Conservation (phyloP, 192 early-diverging fungal species). For the Podila clonocystis region DNA sequence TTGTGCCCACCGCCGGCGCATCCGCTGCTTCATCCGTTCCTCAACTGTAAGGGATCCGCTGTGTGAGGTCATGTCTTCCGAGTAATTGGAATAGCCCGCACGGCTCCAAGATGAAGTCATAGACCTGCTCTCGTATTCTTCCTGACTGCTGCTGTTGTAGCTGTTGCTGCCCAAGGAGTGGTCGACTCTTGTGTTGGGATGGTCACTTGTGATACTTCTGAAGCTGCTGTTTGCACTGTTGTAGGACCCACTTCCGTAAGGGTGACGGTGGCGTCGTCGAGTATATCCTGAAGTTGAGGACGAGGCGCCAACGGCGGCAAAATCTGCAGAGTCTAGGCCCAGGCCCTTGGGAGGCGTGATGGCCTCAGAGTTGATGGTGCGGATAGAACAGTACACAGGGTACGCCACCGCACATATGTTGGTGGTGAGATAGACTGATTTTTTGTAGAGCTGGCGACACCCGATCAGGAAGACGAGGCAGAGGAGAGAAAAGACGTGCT, state of each 20-base stretch:
- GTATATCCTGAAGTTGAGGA: not conserved
- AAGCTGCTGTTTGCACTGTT: slow-evolving; percentile 15
- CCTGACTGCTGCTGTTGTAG: slow-evolving; percentile 44
- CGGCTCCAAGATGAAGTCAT: slow-evolving; percentile 34
- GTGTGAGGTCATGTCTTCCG: slow-evolving; percentile 23
- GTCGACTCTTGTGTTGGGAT: slow-evolving; percentile 14
- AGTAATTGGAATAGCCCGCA: slow-evolving; percentile 33
- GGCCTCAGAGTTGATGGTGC: slow-evolving; percentile 51
- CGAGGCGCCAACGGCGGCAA: too few relatives aligned
- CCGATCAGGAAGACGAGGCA: slow-evolving; percentile 27
- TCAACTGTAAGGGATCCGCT: slow-evolving; percentile 26
- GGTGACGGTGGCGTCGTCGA: slow-evolving; percentile 5
- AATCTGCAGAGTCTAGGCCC: slow-evolving; percentile 28
- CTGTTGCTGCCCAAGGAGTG: slow-evolving; percentile 16
- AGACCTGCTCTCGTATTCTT: slow-evolving; percentile 20
- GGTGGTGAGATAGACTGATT: slow-evolving; percentile 50
- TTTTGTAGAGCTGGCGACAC: slow-evolving; percentile 47
- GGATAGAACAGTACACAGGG: slow-evolving; percentile 58
- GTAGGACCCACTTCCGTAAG: too few relatives aligned
- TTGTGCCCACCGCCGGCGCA: slow-evolving; percentile 32
- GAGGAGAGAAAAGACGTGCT: slow-evolving; percentile 47
- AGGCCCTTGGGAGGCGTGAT: slow-evolving; percentile 24
- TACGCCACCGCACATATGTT: slow-evolving; percentile 60
- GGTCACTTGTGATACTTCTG: slow-evolving; percentile 9
- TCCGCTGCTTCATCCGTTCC: slow-evolving; percentile 31